Evolutionary conservation across 2,329 filamentous ascomycete species (phyloP).

Genomic region (Trichophyton mentagrophytes): DNA sequence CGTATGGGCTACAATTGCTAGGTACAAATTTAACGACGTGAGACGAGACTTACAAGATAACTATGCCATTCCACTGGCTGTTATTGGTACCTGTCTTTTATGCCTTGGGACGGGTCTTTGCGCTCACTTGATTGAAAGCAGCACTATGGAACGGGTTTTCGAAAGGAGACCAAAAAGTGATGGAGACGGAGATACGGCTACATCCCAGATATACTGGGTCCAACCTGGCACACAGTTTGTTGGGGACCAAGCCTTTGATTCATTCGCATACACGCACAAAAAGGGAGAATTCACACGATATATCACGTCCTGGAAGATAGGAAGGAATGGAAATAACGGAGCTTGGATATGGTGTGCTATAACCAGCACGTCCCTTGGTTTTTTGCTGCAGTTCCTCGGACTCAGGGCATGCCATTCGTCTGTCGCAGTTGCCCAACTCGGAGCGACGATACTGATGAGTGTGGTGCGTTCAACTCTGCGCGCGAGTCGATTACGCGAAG

Average conservation of each 20-base stretch:
- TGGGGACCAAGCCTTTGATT: constrained; percentile 6
- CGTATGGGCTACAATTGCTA: not conserved
- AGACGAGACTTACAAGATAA: not conserved
- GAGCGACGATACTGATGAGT: constrained; percentile 17
- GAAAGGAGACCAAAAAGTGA: not conserved
- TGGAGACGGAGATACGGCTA: no score
- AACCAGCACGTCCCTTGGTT: constrained; percentile 13
- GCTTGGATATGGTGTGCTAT: not conserved
- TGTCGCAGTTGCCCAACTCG: constrained; percentile 18
- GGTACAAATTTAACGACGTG: not conserved
- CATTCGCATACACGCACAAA: constrained; percentile 5
- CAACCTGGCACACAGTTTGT: not conserved
- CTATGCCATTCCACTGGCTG: constrained; percentile 5
- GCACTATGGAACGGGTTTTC: constrained; percentile 3
- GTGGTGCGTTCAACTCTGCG: constrained; percentile 17
- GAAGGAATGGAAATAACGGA: not conserved
- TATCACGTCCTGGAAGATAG: not conserved
- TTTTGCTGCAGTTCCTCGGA: constrained; percentile 21
- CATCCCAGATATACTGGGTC: constrained; percentile 2
- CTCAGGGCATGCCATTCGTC: constrained; percentile 20
- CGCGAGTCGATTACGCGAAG: constrained; percentile 8
- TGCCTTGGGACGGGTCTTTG: not conserved
- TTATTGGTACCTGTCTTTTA: constrained; percentile 2
- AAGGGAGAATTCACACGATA: not conserved
- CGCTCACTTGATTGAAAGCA: constrained; percentile 4